These are phyloP conservation scores for Colletotrichum gigasporum DNA, from an alignment of 2,329 filamentous ascomycete species.

Conservation along the genomic window DNA sequence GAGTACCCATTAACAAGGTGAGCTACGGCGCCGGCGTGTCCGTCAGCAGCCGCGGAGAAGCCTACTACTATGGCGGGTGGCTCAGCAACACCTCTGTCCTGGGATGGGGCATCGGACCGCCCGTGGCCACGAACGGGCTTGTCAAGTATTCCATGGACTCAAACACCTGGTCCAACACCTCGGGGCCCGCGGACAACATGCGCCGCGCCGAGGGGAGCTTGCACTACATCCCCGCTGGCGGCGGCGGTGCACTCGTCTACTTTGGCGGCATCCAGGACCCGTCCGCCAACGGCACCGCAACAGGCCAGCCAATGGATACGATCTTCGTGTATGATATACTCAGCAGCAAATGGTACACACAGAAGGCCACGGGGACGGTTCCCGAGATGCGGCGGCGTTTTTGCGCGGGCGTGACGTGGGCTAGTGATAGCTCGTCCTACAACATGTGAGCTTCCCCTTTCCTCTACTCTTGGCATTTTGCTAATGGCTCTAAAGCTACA, in stretches of 20 bases:
- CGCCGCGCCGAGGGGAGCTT: slow-evolving; percentile 68
- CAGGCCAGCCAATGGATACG: slow-evolving; percentile 54
- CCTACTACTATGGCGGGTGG: slow-evolving; percentile 72
- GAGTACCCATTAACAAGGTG: slow-evolving; percentile 51
- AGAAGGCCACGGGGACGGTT: slow-evolving; percentile 62
- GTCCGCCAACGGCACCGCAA: slow-evolving; percentile 56
- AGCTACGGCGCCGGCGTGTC: slow-evolving; percentile 67
- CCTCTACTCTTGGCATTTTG: neutral
- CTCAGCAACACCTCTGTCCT: slow-evolving; percentile 62
- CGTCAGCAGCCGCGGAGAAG: slow-evolving; percentile 62
- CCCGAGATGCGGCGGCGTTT: slow-evolving; percentile 65
- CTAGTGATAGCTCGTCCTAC: slow-evolving; percentile 67
- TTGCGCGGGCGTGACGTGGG: slow-evolving; percentile 69
- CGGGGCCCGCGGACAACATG: slow-evolving; percentile 61
- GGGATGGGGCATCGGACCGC: slow-evolving; percentile 56
- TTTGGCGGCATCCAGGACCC: slow-evolving; percentile 67
- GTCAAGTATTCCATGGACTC: slow-evolving; percentile 65
- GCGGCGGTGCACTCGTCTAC: slow-evolving; percentile 68
- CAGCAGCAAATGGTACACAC: slow-evolving; percentile 68
- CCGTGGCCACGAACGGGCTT: slow-evolving; percentile 60
- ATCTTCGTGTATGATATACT: slow-evolving; percentile 70
- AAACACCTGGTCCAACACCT: slow-evolving; percentile 61
- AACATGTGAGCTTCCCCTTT: slow-evolving; percentile 63
- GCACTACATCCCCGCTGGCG: slow-evolving; percentile 68
- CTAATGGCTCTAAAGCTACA: slow-evolving; percentile 53